Evolutionary conservation across 2,329 filamentous ascomycete genomes (phyloP).

Genomic region (Fusarium scirpi): DNA sequence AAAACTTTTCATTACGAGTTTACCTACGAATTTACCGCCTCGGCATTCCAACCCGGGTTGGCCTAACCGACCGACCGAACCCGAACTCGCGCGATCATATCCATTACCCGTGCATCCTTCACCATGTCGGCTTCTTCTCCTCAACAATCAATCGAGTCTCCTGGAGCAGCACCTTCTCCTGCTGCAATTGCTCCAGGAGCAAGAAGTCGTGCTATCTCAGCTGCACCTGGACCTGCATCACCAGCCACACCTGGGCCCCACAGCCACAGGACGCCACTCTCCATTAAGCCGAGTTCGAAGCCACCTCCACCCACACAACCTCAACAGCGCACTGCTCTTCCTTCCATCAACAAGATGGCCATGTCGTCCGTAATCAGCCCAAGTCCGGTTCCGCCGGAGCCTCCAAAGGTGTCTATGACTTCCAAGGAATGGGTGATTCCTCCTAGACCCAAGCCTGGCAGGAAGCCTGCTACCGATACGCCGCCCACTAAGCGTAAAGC

Average conservation of each 20-base stretch:
- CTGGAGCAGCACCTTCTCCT: slow-evolving; percentile 35
- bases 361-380: slow-evolving; percentile 63
- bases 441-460: slow-evolving; percentile 86
- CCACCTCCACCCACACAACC: slow-evolving; percentile 49
- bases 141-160: slow-evolving; percentile 33
- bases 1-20: background rate
- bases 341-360: slow-evolving; percentile 58
- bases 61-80: slow-evolving; percentile 40
- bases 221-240: slow-evolving; percentile 38
- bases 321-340: slow-evolving; percentile 51
- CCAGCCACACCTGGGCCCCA: slow-evolving; percentile 41
- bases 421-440: slow-evolving; percentile 89
- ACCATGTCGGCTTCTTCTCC: slow-evolving; percentile 45
- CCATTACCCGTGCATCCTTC: slow-evolving; percentile 23
- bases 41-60: slow-evolving; percentile 47
- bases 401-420: slow-evolving; percentile 71
- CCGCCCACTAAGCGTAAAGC: slow-evolving; percentile 93
- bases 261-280: slow-evolving; percentile 49
- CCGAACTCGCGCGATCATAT: slow-evolving; percentile 34
- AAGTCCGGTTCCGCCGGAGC: slow-evolving; percentile 53
- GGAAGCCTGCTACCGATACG: slow-evolving; percentile 93
- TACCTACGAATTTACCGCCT: slow-evolving; percentile 13
- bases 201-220: slow-evolving; percentile 44
- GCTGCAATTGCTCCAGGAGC: slow-evolving; percentile 28
- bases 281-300: slow-evolving; percentile 46